phyloP scores from a whole-genome alignment of 2,329 filamentous ascomycete genomes.

The Stachybotrys chlorohalonatus region DNA sequence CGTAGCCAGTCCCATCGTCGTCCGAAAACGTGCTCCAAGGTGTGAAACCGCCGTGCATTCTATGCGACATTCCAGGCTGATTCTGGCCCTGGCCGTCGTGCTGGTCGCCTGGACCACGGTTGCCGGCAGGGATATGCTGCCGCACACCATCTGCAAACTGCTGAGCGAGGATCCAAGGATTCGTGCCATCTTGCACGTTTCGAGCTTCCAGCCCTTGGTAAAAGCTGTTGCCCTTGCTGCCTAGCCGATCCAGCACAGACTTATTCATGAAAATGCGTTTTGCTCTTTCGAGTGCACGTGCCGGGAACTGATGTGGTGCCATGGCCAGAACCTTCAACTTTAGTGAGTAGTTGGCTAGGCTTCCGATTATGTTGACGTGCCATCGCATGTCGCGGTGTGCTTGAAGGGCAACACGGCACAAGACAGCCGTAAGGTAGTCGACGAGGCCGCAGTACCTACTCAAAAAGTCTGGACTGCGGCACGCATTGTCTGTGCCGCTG shows the following conservation, averaged over 20 bases:
- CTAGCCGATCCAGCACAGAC: neutral
- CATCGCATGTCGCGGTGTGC: neutral
- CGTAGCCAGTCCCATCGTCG: neutral
- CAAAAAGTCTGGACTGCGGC: neutral
- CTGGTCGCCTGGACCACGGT: neutral
- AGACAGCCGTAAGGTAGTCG: neutral
- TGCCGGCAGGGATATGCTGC: neutral
- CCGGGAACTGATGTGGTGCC: neutral
- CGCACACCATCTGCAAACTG: neutral
- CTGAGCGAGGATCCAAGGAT: neutral
- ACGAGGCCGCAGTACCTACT: neutral
- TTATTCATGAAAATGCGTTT: neutral
- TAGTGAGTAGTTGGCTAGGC: neutral
- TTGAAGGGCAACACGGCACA: neutral
- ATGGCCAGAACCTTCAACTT: neutral
- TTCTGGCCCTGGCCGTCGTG: neutral
- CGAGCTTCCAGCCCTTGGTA: neutral
- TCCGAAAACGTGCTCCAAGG: neutral
- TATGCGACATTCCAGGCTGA: neutral
- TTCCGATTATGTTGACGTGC: neutral
- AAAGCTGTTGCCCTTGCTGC: neutral
- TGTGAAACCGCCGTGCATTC: neutral
- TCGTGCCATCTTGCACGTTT: neutral
- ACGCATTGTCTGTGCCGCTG: neutral
- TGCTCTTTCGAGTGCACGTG: neutral